Evolutionary conservation across 257 asterid genomes (phyloP).

Genomic region (Henckelia pumila): DNA sequence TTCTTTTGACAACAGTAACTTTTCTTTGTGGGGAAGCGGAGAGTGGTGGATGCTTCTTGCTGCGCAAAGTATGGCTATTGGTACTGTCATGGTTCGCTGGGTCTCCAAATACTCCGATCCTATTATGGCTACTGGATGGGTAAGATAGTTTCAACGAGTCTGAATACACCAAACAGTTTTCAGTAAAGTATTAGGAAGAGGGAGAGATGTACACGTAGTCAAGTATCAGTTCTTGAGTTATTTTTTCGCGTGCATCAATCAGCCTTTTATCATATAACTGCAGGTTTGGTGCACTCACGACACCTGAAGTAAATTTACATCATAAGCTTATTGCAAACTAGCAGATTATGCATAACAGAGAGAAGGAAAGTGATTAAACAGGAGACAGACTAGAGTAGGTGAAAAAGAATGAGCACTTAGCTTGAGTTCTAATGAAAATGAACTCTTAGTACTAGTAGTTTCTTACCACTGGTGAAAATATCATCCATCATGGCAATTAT

Average conservation of each 20-base stretch:
- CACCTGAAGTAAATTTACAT: too few species aligned
- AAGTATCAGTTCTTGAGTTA: too few species aligned
- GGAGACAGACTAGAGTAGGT: too few species aligned
- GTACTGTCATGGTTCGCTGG: constrained; percentile 95
- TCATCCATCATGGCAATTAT: neutral
- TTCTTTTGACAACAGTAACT: constrained; percentile 50
- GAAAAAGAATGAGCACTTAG: neutral
- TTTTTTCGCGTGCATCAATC: too few species aligned
- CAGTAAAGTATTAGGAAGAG: neutral
- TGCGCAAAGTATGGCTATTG: constrained; percentile 98
- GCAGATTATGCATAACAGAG: too few species aligned
- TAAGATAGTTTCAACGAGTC: constrained; percentile 29
- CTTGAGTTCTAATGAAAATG: neutral
- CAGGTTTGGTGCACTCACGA: too few species aligned
- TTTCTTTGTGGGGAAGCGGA: constrained; percentile 95
- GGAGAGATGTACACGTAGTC: too few species aligned
- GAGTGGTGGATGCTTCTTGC: constrained; percentile 99
- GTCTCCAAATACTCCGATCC: constrained; percentile 93
- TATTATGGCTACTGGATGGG: constrained; percentile 99
- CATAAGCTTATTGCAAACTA: too few species aligned
- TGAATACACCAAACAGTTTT: neutral
- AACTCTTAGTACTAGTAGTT: neutral
- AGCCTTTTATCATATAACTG: too few species aligned
- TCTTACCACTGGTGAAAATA: neutral
- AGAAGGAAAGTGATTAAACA: too few species aligned